Base-by-base conservation (phyloP, 768 basidiomycete species). In the Hemileccinum rubropunctum region DNA sequence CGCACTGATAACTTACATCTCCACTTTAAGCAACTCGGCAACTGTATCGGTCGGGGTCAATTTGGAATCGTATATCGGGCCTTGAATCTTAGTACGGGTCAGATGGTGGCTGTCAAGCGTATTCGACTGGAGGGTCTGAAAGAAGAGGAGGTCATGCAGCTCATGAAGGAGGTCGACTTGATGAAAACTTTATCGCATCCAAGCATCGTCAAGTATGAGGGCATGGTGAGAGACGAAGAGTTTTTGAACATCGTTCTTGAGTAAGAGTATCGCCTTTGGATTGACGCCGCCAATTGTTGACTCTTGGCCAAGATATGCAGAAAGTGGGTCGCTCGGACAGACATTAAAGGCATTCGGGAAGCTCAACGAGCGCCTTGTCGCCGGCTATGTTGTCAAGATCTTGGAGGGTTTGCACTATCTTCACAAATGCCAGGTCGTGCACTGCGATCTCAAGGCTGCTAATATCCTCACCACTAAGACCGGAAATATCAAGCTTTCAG, bases 401-500 rank as follows among this genome's bases (percentile, higher is more conserved):
- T 78, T 98, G 39, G 95, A 98, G 66, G 95, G 95, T 0, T 72
- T 98, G 41, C 82, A 95, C 61, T 98, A 98, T 68, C 81, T 99
- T 13, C 95, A 99, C 69, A 74, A 75, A 53, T 83, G 84, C 58
- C 81, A 93, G 63, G 92, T 97, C 51, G 94, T 98, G 9, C 95
- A 99, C 65, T 97, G 95, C 65, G 95, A 99, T 71, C 80, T 99
- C 56, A 99, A 99, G 70, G 94, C 95, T 0, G 95, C 95, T 20
- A 99, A 98, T 66, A 97, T 99, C 64, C 81, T 99, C n/a, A 94
- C 91, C 13, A 98, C 95, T 14, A 98, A 98, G 79, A 95, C 84
- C 44, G 95, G 95, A 37, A 97, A 98, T 62, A 86, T 97, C 63
- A 98, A 98, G 72, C 80, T 99, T 3, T 89, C 93, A 8, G 95